A percentile compares a stretch with the other conserved stretches of the same genome.
Conservation (phyloP, 225 moss, liverwort and hornwort species). For the Lunularia cruciata region DNA sequence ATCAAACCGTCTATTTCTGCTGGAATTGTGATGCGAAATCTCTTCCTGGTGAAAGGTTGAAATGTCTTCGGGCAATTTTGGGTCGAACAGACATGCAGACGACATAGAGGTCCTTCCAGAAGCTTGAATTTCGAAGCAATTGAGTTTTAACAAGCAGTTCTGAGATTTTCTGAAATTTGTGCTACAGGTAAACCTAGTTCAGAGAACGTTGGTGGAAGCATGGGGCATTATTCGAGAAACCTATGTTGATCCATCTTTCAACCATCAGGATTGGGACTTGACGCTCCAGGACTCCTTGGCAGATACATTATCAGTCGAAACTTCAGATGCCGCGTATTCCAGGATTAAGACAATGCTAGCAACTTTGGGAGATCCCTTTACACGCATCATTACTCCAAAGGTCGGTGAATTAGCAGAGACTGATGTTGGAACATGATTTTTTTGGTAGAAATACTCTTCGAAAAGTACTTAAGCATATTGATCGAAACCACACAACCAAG, state of each 20-base stretch:
- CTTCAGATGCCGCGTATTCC: slow-evolving; percentile 72
- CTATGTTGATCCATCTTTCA: slow-evolving; percentile 92
- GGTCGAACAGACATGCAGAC: no score
- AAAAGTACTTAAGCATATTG: no score
- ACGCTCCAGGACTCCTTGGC: slow-evolving; percentile 67
- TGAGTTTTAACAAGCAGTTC: no score
- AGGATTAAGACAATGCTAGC: slow-evolving; percentile 86
- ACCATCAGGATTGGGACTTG: slow-evolving; percentile 95
- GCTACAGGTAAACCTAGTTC: slow-evolving; percentile 62
- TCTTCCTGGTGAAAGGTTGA: no score
- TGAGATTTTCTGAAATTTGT: no score
- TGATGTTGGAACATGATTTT: neutral
- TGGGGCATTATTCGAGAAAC: slow-evolving; percentile 97
- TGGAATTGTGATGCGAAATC: no score
- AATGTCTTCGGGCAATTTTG: no score
- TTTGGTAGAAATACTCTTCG: no score
- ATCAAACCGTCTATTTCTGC: no score
- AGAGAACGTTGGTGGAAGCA: slow-evolving; percentile 87
- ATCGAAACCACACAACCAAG: no score
- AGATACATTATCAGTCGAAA: slow-evolving; percentile 63
- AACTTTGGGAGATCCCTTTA: slow-evolving; percentile 90
- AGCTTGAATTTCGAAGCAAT: no score
- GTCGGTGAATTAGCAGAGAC: slow-evolving; percentile 21
- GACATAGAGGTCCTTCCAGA: no score
- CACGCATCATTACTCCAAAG: slow-evolving; percentile 89